A percentile compares a stretch with the other conserved stretches of the same genome.
Conservation (phyloP, 768 basidiomycete species). For the Holtermanniella nyarrowii region DNA sequence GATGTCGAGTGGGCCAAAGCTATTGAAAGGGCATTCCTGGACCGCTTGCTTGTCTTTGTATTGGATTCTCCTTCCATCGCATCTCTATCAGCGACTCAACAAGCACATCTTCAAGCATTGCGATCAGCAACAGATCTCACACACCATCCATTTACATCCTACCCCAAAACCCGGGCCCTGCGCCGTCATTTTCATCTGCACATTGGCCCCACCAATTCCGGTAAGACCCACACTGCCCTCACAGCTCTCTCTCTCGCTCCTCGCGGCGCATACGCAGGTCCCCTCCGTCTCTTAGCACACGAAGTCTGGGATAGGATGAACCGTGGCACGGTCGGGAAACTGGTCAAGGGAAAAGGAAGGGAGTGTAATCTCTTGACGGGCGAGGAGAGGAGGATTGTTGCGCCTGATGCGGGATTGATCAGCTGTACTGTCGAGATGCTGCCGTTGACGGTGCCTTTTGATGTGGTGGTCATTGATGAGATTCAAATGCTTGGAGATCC, state of each 20-base stretch:
- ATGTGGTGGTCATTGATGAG: constrained; percentile 91
- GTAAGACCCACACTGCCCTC: constrained; percentile 89
- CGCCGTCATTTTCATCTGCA: constrained; percentile 80
- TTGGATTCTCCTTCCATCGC: background rate
- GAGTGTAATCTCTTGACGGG: constrained; percentile 82
- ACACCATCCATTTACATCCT: constrained; percentile 20
- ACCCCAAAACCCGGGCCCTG: constrained; percentile 49
- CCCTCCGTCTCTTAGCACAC: constrained; percentile 82
- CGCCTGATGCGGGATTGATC: constrained; percentile 49
- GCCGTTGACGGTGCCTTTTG: constrained; percentile 42
- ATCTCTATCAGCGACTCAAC: background rate
- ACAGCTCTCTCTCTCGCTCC: constrained; percentile 69
- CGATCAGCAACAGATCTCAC: constrained; percentile 22
- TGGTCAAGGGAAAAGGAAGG: constrained; percentile 51
- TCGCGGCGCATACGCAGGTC: constrained; percentile 77
- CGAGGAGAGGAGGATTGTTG: constrained; percentile 70
- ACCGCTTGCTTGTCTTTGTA: constrained; percentile 17
- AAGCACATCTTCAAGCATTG: constrained; percentile 16
- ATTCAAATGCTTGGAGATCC: constrained; percentile 87
- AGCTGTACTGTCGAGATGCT: constrained; percentile 95
- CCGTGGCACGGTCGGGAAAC: constrained; percentile 70
- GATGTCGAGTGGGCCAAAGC: constrained; percentile 18
- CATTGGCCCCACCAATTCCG: constrained; percentile 94
- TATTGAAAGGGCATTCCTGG: constrained; percentile 22
- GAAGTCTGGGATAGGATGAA: constrained; percentile 90